Conservation (phyloP, 2,329 filamentous ascomycete species). For the Exophiala sp. region DNA sequence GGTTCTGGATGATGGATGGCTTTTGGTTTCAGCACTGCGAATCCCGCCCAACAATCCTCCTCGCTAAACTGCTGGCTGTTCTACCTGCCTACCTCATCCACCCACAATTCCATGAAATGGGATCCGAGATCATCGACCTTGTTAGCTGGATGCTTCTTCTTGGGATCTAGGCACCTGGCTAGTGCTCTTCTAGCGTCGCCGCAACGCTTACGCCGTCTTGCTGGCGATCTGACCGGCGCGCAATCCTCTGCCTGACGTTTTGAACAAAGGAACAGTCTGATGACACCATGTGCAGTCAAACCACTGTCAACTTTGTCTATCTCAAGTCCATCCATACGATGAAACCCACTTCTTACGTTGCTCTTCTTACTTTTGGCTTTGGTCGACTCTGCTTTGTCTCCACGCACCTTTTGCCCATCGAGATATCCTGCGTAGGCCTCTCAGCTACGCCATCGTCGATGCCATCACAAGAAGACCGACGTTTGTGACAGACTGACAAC, state of each 20-base stretch:
- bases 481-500: background rate
- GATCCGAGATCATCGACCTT: background rate
- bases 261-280: background rate
- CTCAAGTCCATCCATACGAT: background rate
- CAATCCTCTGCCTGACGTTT: background rate
- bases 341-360: background rate
- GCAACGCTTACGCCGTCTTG: background rate
- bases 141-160: background rate
- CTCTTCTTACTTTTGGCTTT: background rate
- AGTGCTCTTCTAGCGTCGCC: background rate
- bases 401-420: too few species aligned
- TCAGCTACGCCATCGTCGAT: background rate
- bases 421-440: too few species aligned
- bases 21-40: background rate
- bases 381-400: background rate
- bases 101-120: background rate
- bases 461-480: background rate
- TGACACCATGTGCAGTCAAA: slow-evolving; percentile 1
- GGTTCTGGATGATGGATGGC: too few species aligned
- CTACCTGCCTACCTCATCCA: background rate
- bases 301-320: slow-evolving; percentile 1
- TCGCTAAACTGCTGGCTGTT: too few species aligned
- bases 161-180: background rate
- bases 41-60: background rate
- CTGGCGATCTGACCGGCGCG: background rate